Percentiles rank a stretch among this genome's conserved stretches.
Conservation (phyloP, 768 basidiomycete genomes). For the Phlegmacium glaucopus region DNA sequence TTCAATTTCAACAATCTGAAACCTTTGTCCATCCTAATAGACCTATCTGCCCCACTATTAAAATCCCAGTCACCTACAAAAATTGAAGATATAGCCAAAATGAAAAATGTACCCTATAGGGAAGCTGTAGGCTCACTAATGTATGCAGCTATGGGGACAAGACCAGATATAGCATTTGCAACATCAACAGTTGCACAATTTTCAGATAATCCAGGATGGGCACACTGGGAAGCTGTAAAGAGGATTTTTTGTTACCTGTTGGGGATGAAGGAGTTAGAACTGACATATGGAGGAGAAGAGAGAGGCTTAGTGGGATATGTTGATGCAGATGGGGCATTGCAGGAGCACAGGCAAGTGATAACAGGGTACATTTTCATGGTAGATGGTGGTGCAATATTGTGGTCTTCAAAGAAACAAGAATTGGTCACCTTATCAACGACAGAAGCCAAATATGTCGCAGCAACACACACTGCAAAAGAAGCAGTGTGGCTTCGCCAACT, state of each 20-base stretch:
- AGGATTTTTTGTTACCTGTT: conserved; percentile 39
- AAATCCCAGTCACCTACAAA: conserved; percentile 13
- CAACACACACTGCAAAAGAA: conserved; percentile 21
- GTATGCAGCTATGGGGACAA: conserved; percentile 28
- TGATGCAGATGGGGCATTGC: conserved; percentile 17
- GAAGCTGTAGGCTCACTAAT: conserved; percentile 30
- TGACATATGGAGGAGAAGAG: conserved; percentile 6
- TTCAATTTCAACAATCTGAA: conserved; percentile 21
- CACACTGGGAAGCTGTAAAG: conserved; percentile 33
- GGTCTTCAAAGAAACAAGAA: conserved; percentile 30
- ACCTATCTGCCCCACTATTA: conserved; percentile 11
- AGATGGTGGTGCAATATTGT: conserved; percentile 34
- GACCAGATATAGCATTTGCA: conserved; percentile 38
- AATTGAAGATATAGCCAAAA: conserved; percentile 9
- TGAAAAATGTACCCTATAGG: conserved; percentile 20
- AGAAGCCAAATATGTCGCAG: conserved; percentile 39
- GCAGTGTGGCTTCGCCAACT: conserved; percentile 19
- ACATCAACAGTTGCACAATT: conserved; percentile 31
- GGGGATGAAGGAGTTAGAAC: conserved; percentile 8
- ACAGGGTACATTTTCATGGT: too few relatives aligned
- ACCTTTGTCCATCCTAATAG: conserved; percentile 20
- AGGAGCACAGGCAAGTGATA: too few relatives aligned
- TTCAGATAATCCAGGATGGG: conserved; percentile 28
- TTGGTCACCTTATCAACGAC: conserved; percentile 31
- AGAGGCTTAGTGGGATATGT: conserved; percentile 6